Conservation (phyloP, 2,329 filamentous ascomycete species). For the Xylariaceae sp. region DNA sequence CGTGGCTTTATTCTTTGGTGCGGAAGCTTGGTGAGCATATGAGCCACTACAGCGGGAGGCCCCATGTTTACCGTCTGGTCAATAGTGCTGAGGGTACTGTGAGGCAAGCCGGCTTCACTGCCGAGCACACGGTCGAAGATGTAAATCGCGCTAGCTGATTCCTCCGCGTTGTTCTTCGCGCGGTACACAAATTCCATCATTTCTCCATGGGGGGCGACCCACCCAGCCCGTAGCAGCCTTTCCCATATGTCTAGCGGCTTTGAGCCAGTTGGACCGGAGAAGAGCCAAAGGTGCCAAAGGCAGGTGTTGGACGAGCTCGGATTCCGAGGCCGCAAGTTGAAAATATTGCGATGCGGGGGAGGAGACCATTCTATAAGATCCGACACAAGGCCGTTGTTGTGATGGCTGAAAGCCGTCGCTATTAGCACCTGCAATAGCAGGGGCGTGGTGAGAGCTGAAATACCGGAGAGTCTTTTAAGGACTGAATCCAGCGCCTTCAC, state of each 20-base stretch:
- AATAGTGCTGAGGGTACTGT: background rate
- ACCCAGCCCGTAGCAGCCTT: background rate
- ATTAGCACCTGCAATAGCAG: conserved; percentile 3
- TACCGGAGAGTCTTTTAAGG: background rate
- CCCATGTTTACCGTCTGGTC: conserved; percentile 4
- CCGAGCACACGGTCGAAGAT: conserved; percentile 1
- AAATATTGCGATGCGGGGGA: conserved; percentile 5
- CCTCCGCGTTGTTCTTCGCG: background rate
- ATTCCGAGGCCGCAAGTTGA: background rate
- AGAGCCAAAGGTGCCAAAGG: conserved; percentile 2
- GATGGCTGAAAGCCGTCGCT: conserved; percentile 3
- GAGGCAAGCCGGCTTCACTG: background rate
- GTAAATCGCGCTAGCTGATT: conserved; percentile 3
- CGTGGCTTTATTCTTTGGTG: conserved; percentile 4
- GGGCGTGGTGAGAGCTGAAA: conserved; percentile 1
- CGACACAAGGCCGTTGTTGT: conserved; percentile 2
- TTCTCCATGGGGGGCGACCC: conserved; percentile 1
- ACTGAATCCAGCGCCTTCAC: background rate
- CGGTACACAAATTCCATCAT: conserved; percentile 10
- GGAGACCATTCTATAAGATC: conserved; percentile 2
- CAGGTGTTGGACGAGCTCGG: background rate
- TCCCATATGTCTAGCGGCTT: conserved; percentile 1
- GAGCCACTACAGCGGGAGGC: conserved; percentile 2
- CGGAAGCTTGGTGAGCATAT: too few species aligned
- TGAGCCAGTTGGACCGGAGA: background rate